A percentile compares a stretch with the other conserved stretches of the same genome.
phyloP scores from a whole-genome alignment of 352 stramenopile genomes.

The Globisporangium camurandrum region DNA sequence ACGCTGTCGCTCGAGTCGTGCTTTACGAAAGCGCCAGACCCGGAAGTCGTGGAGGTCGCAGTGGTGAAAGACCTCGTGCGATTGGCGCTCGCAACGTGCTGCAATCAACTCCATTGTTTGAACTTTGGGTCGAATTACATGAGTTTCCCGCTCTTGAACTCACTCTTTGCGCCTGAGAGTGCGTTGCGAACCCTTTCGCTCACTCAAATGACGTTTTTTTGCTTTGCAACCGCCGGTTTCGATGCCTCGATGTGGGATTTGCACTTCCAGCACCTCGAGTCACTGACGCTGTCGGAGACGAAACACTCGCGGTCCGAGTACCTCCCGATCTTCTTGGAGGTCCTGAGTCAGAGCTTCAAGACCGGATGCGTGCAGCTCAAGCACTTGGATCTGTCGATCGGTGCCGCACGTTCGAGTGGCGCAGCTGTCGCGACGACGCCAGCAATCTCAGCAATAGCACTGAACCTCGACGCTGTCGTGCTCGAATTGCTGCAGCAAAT shows the following conservation, averaged over 20 bases:
- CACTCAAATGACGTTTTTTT: constrained; percentile 27
- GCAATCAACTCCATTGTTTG: constrained; percentile 29
- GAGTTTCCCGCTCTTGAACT: constrained; percentile 41
- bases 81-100: constrained; percentile 24
- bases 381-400: constrained; percentile 30
- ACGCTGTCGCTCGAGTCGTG: constrained; percentile 49
- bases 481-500: constrained; percentile 17
- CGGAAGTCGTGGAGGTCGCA: constrained; percentile 24
- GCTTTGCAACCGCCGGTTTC: constrained; percentile 7
- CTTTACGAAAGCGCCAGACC: constrained; percentile 38
- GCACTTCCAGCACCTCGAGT: constrained; percentile 33
- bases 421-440: background rate
- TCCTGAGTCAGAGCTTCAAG: constrained; percentile 38
- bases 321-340: constrained; percentile 26
- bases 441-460: no score
- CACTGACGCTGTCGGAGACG: constrained; percentile 27
- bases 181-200: constrained; percentile 32
- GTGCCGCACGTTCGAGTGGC: background rate
- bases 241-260: constrained; percentile 32
- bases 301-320: constrained; percentile 27
- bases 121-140: constrained; percentile 57
- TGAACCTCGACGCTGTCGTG: constrained; percentile 12
- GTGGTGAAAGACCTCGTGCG: constrained; percentile 34
- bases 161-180: constrained; percentile 43
- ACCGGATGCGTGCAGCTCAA: constrained; percentile 41